Percentiles rank a stretch among this genome's conserved stretches.
Evolutionary conservation across 768 basidiomycete genomes (phyloP).

Genomic region (Neoboletus brunneissimus): DNA sequence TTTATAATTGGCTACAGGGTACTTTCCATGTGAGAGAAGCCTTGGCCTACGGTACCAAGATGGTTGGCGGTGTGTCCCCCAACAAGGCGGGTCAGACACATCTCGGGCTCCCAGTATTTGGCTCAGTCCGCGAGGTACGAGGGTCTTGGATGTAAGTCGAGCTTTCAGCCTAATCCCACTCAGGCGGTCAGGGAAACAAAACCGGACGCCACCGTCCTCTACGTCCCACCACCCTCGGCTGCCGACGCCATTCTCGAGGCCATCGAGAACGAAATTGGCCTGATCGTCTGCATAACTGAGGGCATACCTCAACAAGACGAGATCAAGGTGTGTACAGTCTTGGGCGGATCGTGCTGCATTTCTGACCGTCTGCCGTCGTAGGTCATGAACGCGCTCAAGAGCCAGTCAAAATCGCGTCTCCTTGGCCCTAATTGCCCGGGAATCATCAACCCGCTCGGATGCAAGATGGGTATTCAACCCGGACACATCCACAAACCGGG

Average conservation of each 20-base stretch:
- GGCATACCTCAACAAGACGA: constrained; percentile 98
- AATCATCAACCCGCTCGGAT: constrained; percentile 94
- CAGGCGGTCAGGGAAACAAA: constrained; percentile 84
- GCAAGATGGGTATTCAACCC: constrained; percentile 99
- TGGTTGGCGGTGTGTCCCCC: constrained; percentile 97
- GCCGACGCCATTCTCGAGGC: constrained; percentile 98
- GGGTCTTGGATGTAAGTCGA: background rate
- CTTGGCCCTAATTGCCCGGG: constrained; percentile 99
- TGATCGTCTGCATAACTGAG: constrained; percentile 98
- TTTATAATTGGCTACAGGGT: constrained; percentile 49
- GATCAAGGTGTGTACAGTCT: constrained; percentile 60
- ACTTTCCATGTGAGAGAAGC: constrained; percentile 97
- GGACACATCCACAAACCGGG: constrained; percentile 97
- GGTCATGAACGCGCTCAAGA: constrained; percentile 93
- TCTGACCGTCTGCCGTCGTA: constrained; percentile 27
- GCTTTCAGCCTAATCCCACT: constrained; percentile 2
- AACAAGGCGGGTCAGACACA: constrained; percentile 96
- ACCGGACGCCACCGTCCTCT: constrained; percentile 94
- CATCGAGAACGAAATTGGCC: constrained; percentile 94
- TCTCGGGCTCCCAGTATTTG: constrained; percentile 93
- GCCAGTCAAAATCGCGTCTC: constrained; percentile 91
- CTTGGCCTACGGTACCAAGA: constrained; percentile 90
- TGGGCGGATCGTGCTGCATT: background rate
- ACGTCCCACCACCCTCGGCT: constrained; percentile 95
- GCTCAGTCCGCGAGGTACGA: constrained; percentile 81